These are phyloP conservation scores for Colletotrichum sp. DNA, from an alignment of 2,329 filamentous ascomycete species.

Conservation along the genomic window DNA sequence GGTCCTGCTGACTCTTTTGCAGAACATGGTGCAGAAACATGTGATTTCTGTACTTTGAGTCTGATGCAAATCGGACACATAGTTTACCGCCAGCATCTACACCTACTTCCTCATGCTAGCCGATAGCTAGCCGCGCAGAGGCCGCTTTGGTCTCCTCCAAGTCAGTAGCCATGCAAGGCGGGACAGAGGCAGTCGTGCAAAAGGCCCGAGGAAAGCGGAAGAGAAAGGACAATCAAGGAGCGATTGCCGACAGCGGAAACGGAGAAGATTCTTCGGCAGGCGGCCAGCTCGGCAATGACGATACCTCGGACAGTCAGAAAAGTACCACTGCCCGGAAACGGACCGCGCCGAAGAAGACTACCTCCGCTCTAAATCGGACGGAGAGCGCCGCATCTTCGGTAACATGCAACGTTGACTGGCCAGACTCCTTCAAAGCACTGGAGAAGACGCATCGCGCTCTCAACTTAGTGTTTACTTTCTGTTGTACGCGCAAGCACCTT, in stretches of 20 bases:
- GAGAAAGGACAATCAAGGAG: slow-evolving; percentile 6
- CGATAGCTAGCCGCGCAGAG: not conserved
- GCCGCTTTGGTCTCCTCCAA: not conserved
- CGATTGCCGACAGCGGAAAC: not conserved
- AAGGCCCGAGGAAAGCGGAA: slow-evolving; percentile 12
- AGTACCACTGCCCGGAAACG: not conserved
- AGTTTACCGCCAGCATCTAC: not conserved
- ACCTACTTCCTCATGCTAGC: not conserved
- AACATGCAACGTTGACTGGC: slow-evolving; percentile 66
- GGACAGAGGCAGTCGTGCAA: not conserved
- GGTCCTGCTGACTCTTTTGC: not conserved
- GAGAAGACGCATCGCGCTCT: slow-evolving; percentile 82
- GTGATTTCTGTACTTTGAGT: not conserved
- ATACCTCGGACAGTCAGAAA: not conserved
- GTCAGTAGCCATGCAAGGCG: not conserved
- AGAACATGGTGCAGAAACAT: not conserved
- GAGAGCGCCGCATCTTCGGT: slow-evolving; percentile 16
- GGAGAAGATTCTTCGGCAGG: not conserved
- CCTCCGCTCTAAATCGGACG: slow-evolving; percentile 12
- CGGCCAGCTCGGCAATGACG: not conserved
- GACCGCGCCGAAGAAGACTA: slow-evolving; percentile 17
- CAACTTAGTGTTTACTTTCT: slow-evolving; percentile 94
- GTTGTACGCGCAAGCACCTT: slow-evolving; percentile 89
- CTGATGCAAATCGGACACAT: not conserved
- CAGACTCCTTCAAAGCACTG: slow-evolving; percentile 73